Base-by-base conservation (phyloP, 2,329 filamentous ascomycete species). In the Pleurostoma richardsiae region DNA sequence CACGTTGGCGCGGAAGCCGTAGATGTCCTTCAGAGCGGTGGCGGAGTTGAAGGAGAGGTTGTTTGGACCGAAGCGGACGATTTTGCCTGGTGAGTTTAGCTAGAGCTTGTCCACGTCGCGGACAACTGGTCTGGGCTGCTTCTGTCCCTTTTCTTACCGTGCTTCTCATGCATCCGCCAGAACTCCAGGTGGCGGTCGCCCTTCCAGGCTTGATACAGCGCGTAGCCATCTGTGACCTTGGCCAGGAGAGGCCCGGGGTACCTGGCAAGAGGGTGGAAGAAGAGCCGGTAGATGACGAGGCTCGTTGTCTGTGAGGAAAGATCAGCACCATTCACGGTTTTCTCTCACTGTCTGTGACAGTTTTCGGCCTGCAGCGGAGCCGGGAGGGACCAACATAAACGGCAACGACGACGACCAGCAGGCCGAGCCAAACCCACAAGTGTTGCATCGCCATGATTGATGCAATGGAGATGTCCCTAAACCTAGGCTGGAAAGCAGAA, bases 21-120 rank as follows among this genome's bases (percentile, higher is more conserved):
- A 83, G 51, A 86, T 84, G 19, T 82, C 76, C 61, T 81, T 80
- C 48, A 88, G 70, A 1, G 86, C 85, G 6, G 77, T 76, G 50
- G 77, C 78, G 46, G 82, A 84, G 72, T 94, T 92, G 69, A 95
- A 80, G 1, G 84, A 88, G 39, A 95, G 69, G 50, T 80, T 81
- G 64, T 90, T 89, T 40, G 89, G 89, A 0, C 86, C 86, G 54
- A 86, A 88, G 29, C 89, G 86, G n/a, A 92, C 85, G 43, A 82
- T 64, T n/a, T 73, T 69, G 55, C 81, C 79, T 82, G 41, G 3
- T 19, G 19, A 19, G 19, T 19, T 19, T 19, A 19, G 19, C 19
- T 19, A 19, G 19, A 19, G 19, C 19, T 19, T 19, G 19, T 19
- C 19, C 19, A 19, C 19, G 19, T 19, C 19, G 19, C 19, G 19